A percentile compares a stretch with the other conserved stretches of the same genome.
phyloP scores from a whole-genome alignment of 2,329 filamentous ascomycete genomes.

The Aurifilum marmelostoma region DNA sequence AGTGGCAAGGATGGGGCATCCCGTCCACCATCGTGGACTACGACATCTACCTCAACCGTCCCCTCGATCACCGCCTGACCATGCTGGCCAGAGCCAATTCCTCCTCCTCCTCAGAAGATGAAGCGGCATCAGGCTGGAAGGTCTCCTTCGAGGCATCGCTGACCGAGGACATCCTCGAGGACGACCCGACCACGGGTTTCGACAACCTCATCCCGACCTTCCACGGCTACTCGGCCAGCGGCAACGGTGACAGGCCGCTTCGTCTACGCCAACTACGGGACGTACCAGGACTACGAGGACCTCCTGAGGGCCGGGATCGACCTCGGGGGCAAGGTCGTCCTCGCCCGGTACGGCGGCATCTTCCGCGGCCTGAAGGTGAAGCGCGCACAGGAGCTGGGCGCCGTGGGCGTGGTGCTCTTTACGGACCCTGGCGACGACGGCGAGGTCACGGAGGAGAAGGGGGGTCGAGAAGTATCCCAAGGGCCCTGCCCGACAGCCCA shows the following conservation, averaged over 20 bases:
- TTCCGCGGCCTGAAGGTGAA: slow-evolving; percentile 86
- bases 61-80: slow-evolving; percentile 69
- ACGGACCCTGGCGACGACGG: slow-evolving; percentile 78
- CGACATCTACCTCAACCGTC: slow-evolving; percentile 79
- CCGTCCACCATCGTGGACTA: slow-evolving; percentile 68
- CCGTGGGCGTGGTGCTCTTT: slow-evolving; percentile 73
- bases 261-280: slow-evolving; percentile 79
- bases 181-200: slow-evolving; percentile 78
- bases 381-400: slow-evolving; percentile 76
- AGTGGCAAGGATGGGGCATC: slow-evolving; percentile 74
- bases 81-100: slow-evolving; percentile 56
- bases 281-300: slow-evolving; percentile 73
- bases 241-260: slow-evolving; percentile 76
- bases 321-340: slow-evolving; percentile 75
- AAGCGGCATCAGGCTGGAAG: slow-evolving; percentile 50
- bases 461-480: slow-evolving; percentile 71
- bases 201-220: slow-evolving; percentile 77
- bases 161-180: slow-evolving; percentile 80
- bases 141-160: slow-evolving; percentile 79
- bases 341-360: slow-evolving; percentile 75
- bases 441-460: slow-evolving; percentile 73
- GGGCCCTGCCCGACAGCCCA: slow-evolving; percentile 77
- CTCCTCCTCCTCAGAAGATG: slow-evolving; percentile 30
- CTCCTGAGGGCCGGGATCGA: slow-evolving; percentile 69
- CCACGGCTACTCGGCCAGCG: slow-evolving; percentile 80